Conservation (phyloP, 2,329 filamentous ascomycete species). For the Lachnellula suecica region DNA sequence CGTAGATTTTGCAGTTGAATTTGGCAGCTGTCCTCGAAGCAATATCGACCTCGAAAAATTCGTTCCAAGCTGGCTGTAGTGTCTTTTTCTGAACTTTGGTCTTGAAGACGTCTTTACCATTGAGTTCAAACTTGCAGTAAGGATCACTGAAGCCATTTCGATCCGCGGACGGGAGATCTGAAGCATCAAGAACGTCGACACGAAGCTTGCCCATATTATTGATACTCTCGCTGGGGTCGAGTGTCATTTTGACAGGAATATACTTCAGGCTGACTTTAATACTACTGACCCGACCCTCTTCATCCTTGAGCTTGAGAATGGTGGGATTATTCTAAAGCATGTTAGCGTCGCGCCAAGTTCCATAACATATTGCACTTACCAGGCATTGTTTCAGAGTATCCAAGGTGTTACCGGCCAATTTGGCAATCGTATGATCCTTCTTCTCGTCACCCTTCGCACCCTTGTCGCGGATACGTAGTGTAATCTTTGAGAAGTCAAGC, state of each 20-base stretch:
- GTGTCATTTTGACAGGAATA: conserved; percentile 87
- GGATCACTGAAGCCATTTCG: conserved; percentile 96
- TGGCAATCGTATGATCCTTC: conserved; percentile 75
- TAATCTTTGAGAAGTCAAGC: conserved; percentile 93
- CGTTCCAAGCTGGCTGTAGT: conserved; percentile 91
- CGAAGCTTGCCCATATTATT: conserved; percentile 97
- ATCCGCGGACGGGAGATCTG: conserved; percentile 88
- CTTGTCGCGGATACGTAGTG: conserved; percentile 81
- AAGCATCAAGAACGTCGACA: conserved; percentile 86
- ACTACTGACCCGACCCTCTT: conserved; percentile 72
- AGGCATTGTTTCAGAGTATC: conserved; percentile 86
- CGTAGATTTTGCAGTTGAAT: conserved; percentile 81
- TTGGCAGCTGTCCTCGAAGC: conserved; percentile 82
- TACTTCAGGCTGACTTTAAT: conserved; percentile 94
- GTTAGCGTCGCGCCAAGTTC: too few relatives aligned
- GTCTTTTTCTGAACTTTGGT: conserved; percentile 98
- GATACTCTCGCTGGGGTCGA: conserved; percentile 94
- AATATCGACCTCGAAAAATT: conserved; percentile 84
- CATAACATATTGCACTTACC: conserved; percentile 59
- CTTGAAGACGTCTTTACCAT: conserved; percentile 89
- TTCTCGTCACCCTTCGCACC: conserved; percentile 68
- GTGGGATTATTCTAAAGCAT: conserved; percentile 78
- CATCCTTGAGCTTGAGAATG: conserved; percentile 73
- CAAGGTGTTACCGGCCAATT: conserved; percentile 80
- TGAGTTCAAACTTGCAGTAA: conserved; percentile 91